Conservation (phyloP, 495 filamentous ascomycete species). For the Cercophora sp. region DNA sequence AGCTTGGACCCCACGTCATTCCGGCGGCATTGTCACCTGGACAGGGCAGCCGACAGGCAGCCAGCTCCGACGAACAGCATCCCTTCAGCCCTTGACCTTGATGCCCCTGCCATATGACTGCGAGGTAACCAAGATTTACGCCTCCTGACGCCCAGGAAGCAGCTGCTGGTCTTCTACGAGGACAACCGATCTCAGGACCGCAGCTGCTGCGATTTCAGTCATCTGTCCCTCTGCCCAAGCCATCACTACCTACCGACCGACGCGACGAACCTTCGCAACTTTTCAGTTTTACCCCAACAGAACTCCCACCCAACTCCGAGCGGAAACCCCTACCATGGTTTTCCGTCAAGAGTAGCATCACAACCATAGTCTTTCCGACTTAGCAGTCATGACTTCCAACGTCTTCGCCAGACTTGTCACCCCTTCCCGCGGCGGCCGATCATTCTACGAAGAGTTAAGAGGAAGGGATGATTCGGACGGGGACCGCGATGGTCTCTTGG, state of each 20-base stretch:
- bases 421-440: conserved; percentile 52
- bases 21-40: conserved; percentile 23
- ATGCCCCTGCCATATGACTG: conserved; percentile 1
- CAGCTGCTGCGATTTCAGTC: too few species aligned
- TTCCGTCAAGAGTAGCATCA: too few species aligned
- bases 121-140: neutral
- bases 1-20: conserved; percentile 21
- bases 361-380: too few species aligned
- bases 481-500: conserved; percentile 63
- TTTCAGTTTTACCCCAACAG: too few species aligned
- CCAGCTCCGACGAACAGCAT: neutral
- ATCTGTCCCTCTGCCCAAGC: too few species aligned
- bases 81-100: neutral
- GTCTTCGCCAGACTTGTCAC: conserved; percentile 71
- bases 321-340: too few species aligned
- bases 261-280: too few species aligned
- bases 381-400: conserved; percentile 82
- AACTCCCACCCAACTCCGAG: too few species aligned
- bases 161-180: too few species aligned
- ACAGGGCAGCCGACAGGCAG: conserved; percentile 6
- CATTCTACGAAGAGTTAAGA: conserved; percentile 68
- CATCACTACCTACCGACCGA: too few species aligned
- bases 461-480: conserved; percentile 61
- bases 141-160: too few species aligned
- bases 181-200: too few species aligned